Conservation (phyloP, 2,329 filamentous ascomycete species). For the Aspergillus melleus region DNA sequence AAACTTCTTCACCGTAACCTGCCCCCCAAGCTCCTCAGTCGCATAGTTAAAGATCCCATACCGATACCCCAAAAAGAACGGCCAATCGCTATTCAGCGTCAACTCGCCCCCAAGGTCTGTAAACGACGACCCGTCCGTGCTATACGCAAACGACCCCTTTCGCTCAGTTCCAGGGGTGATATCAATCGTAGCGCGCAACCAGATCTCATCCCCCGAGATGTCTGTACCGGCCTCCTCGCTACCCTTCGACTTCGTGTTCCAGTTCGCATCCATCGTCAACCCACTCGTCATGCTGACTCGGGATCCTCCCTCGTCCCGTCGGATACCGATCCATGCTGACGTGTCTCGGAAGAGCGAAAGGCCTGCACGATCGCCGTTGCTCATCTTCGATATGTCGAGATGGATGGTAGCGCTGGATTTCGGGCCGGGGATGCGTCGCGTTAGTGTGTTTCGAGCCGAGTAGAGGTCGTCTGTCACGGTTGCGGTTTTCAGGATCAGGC, state of each 20-base stretch:
- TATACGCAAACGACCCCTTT: conserved; percentile 44
- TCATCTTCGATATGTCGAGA: conserved; percentile 52
- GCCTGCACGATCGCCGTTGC: conserved; percentile 54
- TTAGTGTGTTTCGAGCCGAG: conserved; percentile 44
- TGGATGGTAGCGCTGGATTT: conserved; percentile 50
- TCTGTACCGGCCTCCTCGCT: conserved; percentile 22
- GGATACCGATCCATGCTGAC: conserved; percentile 55
- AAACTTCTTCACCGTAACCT: conserved; percentile 21
- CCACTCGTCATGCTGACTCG: conserved; percentile 39
- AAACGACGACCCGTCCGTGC: conserved; percentile 45
- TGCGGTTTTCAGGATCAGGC: conserved; percentile 51
- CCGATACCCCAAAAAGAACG: conserved; percentile 52
- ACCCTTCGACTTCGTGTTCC: conserved; percentile 34
- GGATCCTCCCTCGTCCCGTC: conserved; percentile 35
- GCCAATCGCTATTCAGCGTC: conserved; percentile 45
- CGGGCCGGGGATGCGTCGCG: conserved; percentile 43
- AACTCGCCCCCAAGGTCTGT: conserved; percentile 34
- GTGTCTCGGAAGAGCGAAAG: conserved; percentile 56
- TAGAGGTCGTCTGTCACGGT: conserved; percentile 55
- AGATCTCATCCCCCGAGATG: conserved; percentile 28
- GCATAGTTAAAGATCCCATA: conserved; percentile 55
- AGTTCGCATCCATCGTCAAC: conserved; percentile 38
- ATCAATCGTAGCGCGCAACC: conserved; percentile 41
- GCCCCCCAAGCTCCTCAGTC: conserved; percentile 45
- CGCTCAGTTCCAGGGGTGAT: conserved; percentile 31